Conservation (phyloP, 2,329 filamentous ascomycete species). For the Aspergillus pseudonomiae region DNA sequence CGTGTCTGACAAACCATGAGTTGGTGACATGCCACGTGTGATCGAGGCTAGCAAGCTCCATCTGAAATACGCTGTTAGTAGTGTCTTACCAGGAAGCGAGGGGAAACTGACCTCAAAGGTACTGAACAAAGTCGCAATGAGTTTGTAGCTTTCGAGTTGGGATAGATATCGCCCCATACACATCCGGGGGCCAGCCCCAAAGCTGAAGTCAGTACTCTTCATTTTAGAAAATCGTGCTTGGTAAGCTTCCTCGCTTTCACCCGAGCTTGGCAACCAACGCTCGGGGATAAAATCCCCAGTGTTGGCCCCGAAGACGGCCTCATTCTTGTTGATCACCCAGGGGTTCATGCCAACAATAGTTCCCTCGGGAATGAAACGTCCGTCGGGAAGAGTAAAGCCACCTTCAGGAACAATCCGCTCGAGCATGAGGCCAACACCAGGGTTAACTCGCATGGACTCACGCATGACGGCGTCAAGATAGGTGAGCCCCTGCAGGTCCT, state of each 20-base stretch:
- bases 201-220: slow-evolving; percentile 34
- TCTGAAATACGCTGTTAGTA: neutral
- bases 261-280: slow-evolving; percentile 24
- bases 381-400: slow-evolving; percentile 26
- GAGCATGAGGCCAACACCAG: slow-evolving; percentile 26
- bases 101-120: slow-evolving; percentile 18
- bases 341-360: slow-evolving; percentile 38
- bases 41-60: neutral
- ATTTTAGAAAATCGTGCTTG: slow-evolving; percentile 22
- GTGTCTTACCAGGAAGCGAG: neutral
- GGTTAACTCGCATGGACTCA: slow-evolving; percentile 31
- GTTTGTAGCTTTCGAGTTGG: slow-evolving; percentile 62
- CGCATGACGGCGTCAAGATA: slow-evolving; percentile 36
- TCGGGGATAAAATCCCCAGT: slow-evolving; percentile 26
- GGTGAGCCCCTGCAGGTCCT: slow-evolving; percentile 29
- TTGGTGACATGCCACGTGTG: neutral
- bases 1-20: neutral
- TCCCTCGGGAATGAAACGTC: slow-evolving; percentile 27
- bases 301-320: slow-evolving; percentile 26
- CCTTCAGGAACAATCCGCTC: slow-evolving; percentile 28
- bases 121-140: slow-evolving; percentile 55
- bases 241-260: slow-evolving; percentile 20
- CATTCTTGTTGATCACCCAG: slow-evolving; percentile 33
- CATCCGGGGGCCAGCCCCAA: slow-evolving; percentile 58
- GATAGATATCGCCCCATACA: slow-evolving; percentile 61